Conservation (phyloP, 441 rosid species). For the Aquilaria agallochum region DNA sequence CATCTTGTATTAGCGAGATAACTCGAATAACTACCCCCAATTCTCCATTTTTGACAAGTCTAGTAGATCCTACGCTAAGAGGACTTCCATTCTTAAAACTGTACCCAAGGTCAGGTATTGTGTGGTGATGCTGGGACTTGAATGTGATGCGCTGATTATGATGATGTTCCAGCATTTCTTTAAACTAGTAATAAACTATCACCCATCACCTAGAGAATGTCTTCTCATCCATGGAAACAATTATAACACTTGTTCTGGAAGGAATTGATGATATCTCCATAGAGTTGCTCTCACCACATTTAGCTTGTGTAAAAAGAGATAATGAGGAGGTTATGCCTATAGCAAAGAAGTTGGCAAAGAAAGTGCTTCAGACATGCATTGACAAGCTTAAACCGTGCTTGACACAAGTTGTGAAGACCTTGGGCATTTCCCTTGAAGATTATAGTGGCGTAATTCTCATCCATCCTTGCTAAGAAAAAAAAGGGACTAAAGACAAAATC, state of each 20-base stretch:
- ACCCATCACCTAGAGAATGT: conserved; percentile 66
- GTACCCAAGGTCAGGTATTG: conserved; percentile 47
- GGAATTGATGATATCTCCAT: conserved; percentile 94
- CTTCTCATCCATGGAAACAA: conserved; percentile 81
- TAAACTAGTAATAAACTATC: neutral
- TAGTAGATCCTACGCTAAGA: conserved; percentile 48
- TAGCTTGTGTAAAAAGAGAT: conserved; percentile 56
- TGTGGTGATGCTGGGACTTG: conserved; percentile 68
- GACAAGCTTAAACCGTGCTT: conserved; percentile 70
- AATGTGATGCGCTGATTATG: conserved; percentile 45
- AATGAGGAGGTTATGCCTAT: conserved; percentile 70
- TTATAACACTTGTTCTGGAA: conserved; percentile 88
- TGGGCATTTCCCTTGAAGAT: conserved; percentile 50
- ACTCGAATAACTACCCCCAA: conserved; percentile 67
- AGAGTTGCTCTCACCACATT: conserved; percentile 74
- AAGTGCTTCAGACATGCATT: conserved; percentile 70
- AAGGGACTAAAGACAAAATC: no score
- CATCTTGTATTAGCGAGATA: conserved; percentile 57
- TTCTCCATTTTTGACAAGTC: conserved; percentile 58
- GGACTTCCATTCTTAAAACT: conserved; percentile 47
- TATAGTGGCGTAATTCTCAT: conserved; percentile 49
- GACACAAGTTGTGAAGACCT: conserved; percentile 53
- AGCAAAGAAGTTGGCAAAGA: conserved; percentile 73
- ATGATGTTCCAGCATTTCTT: conserved; percentile 54
- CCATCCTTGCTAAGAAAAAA: no score